Evolutionary conservation across 495 filamentous ascomycete species (phyloP), one percentile per base, ranked within the genome.

Genomic region (Glarea lozoyensis): DNA sequence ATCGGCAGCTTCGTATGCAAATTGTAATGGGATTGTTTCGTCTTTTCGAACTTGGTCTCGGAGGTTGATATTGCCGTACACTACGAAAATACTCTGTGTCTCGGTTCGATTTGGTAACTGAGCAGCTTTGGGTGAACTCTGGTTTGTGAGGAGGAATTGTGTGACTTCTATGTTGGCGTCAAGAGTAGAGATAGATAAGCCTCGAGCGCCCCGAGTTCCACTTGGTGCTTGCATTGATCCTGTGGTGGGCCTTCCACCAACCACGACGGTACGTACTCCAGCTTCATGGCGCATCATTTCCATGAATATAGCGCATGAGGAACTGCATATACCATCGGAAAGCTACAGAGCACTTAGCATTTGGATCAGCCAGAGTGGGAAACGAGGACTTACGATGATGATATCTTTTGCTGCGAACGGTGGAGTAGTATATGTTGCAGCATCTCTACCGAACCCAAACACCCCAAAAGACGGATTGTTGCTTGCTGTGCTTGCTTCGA

Each of bases 351-450:
- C 4, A 22, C 20, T 37, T 21, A 39, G 24, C 0, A 18, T 18
- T 20, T n/a, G 15, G 18, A 9, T 37, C 15, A 29, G n/a, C 25
- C 12, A 17, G 15, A 22, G 19, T 17, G n/a, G 13, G 42, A 13
- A 16, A 30, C 12, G 10, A 33, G 30, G 30, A 12, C 54, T 35
- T 54, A 60, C 52, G 1, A 76, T 48, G 22, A 74, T 58, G 25
- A 81, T 75, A 45, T 79, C 56, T 15, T 72, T 61, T 1, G 72
- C 59, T 3, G 64, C 40, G 48, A 66, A 81, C 2, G 64, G 61
- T 11, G 58, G 46, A 5, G 58, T 48, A 20, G 59, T 40, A 16
- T 50, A 45, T 25, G 43, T 23, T 3, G 45, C 54, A 31, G 59
- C 43, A 9, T 58, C 52, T 48, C 60, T 38, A 37, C 62, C 65